phyloP scores from a whole-genome alignment of 176 grass and related monocot species.

The Aegilops bicornis region DNA sequence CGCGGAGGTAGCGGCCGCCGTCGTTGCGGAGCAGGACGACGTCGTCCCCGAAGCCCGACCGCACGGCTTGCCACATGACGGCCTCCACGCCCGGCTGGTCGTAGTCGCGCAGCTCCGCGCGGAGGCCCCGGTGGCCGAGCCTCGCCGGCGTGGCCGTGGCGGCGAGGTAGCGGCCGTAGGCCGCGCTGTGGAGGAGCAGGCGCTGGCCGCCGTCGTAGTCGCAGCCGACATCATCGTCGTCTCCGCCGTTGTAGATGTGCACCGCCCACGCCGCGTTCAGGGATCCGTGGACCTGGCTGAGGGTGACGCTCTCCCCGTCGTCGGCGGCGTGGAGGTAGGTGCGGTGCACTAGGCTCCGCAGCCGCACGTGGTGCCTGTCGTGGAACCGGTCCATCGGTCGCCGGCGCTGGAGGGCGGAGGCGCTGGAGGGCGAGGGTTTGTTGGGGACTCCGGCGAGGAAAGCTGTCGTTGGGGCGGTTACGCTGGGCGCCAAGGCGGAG shows the following conservation, averaged over 20 bases:
- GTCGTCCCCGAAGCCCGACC: neutral
- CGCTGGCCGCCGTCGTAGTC: neutral
- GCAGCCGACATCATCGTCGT: no score
- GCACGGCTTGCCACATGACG: neutral
- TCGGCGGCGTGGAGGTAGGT: constrained; percentile 18
- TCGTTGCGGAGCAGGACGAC: neutral
- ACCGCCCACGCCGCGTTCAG: constrained; percentile 6
- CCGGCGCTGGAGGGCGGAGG: neutral
- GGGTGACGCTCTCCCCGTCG: neutral
- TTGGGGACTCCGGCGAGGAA: no score
- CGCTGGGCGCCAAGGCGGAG: no score
- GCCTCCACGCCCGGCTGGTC: neutral
- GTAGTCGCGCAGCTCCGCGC: neutral
- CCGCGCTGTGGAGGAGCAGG: constrained; percentile 16
- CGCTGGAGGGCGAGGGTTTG: neutral
- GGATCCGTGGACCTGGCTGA: neutral
- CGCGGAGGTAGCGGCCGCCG: neutral
- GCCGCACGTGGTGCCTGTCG: neutral
- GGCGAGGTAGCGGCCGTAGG: constrained; percentile 23
- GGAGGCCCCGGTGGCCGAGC: neutral
- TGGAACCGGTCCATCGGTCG: constrained; percentile 10
- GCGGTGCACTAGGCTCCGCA: neutral
- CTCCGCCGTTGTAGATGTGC: neutral
- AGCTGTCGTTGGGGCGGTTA: no score
- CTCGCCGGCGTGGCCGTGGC: neutral